Evolutionary conservation across 768 basidiomycete species (phyloP), one percentile per base, ranked within the genome.

Genomic region (Brasilioporus rufonigricans): DNA sequence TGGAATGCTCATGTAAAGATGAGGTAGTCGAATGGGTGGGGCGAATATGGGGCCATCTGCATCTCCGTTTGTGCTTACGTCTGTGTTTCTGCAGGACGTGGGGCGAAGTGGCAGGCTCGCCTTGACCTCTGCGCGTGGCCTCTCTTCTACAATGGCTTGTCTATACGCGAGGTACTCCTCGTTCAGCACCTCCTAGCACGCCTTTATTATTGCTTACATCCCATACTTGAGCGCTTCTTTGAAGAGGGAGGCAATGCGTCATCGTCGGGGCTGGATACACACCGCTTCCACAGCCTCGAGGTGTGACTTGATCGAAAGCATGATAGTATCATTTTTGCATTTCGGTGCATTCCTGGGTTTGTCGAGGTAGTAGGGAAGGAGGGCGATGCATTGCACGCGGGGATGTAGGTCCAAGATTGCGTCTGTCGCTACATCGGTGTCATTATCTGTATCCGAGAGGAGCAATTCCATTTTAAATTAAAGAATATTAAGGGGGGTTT

Each of bases 301-400:
- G 24, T 82, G 77, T 1, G 71, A 66, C 1, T 64, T 33, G 5
- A 68, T 53, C 3, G 74, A 67, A 41, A 92, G 72, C 0, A 82
- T 82, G 50, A 92, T 72, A 0, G 89, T 88, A 57, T 91, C 92
- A 1, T 87, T 86, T 73, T 87, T 91, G 68, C 80, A 86, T 50
- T 77, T 80, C 2, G 86, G 82, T 14, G 71, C 60, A 24, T 79
- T 76, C 2, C 71, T 80, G 14, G 81, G 77, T 48, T 75, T 76
- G 64, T 89, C 87, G 45, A 80, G 77, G 64, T 85, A 80, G 61
- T 91, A 86, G 1, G 80, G 74, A 13, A 84, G 87, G 26, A 89
- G 75, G 2, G 70, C 57, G 39, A 93, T 73, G 35, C 66, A 58
- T 63, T 91, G 84, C 5, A 91, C 63, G 23, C 41, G 27, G 27